These are phyloP conservation scores for Suillus discolor DNA, from an alignment of 768 basidiomycete species.

Conservation along the genomic window DNA sequence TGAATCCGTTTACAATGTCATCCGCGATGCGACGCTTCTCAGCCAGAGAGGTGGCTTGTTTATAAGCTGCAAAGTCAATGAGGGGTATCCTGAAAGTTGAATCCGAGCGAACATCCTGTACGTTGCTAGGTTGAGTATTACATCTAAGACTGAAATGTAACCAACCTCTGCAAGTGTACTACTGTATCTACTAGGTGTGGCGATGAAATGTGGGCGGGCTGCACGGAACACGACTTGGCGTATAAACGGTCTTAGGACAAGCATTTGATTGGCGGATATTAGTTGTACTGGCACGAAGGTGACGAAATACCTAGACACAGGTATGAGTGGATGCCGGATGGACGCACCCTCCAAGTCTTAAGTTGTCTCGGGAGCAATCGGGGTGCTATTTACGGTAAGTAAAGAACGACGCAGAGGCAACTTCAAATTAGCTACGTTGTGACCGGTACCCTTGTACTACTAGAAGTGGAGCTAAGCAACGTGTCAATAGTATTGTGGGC, in stretches of 20 bases:
- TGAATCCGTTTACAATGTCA: conserved; percentile 76
- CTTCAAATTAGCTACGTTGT: no score
- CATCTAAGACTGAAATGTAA: background rate
- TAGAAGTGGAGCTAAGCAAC: no score
- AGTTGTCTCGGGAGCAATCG: no score
- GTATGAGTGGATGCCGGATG: no score
- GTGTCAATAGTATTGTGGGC: no score
- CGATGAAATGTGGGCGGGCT: background rate
- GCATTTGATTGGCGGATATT: background rate
- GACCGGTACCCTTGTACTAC: no score
- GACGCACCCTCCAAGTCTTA: no score
- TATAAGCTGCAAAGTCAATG: conserved; percentile 76
- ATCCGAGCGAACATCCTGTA: conserved; percentile 38
- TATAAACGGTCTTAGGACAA: background rate
- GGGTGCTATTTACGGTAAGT: no score
- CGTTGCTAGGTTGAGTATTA: conserved; percentile 1
- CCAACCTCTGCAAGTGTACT: conserved; percentile 31
- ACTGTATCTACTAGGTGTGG: background rate
- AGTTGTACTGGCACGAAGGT: background rate
- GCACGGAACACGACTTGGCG: background rate
- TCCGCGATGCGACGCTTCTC: conserved; percentile 67
- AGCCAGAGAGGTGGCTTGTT: conserved; percentile 44
- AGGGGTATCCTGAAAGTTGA: conserved; percentile 67
- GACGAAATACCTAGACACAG: no score
- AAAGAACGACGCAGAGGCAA: no score